A percentile compares a stretch with the other conserved stretches of the same genome.
These are phyloP conservation scores for Afroboletus lepidellus DNA, from an alignment of 1,284 basidiomycete genomes.

Conservation along the genomic window DNA sequence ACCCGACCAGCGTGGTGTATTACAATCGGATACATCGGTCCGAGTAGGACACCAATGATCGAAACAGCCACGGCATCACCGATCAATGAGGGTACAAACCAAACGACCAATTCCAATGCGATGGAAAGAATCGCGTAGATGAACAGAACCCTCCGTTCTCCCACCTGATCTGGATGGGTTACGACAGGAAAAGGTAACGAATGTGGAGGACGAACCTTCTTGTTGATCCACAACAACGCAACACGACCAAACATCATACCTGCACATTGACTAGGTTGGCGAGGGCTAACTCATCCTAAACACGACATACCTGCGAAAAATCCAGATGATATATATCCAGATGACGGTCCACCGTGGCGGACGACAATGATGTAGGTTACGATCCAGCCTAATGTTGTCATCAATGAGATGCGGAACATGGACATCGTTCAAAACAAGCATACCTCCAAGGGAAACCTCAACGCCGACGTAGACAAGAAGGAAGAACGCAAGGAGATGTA, in stretches of 20 bases:
- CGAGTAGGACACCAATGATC: constrained; percentile 52
- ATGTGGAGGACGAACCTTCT: constrained; percentile 16
- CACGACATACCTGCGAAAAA: constrained; percentile 46
- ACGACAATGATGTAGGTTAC: constrained; percentile 50
- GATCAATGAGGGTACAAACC: constrained; percentile 56
- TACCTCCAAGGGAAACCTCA: constrained; percentile 56
- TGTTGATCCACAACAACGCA: constrained; percentile 31
- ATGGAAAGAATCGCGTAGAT: constrained; percentile 37
- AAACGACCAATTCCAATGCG: constrained; percentile 54
- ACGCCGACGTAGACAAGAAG: constrained; percentile 56
- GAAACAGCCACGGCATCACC: constrained; percentile 46
- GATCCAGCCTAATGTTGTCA: constrained; percentile 43
- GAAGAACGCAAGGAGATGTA: constrained; percentile 55
- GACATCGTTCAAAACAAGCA: not conserved
- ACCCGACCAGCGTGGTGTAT: constrained; percentile 49
- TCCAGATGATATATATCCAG: constrained; percentile 52
- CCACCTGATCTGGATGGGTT: constrained; percentile 18
- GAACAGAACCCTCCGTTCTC: constrained; percentile 32
- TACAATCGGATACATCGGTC: constrained; percentile 55
- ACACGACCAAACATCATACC: constrained; percentile 31
- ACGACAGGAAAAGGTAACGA: too few species aligned
- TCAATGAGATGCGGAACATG: not conserved
- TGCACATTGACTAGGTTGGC: constrained; percentile 3
- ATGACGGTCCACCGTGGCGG: constrained; percentile 45
- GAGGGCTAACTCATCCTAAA: not conserved